Percentiles rank a stretch among this genome's conserved stretches.
phyloP scores from a whole-genome alignment of 83 land plant species.

The Thuja plicata region DNA sequence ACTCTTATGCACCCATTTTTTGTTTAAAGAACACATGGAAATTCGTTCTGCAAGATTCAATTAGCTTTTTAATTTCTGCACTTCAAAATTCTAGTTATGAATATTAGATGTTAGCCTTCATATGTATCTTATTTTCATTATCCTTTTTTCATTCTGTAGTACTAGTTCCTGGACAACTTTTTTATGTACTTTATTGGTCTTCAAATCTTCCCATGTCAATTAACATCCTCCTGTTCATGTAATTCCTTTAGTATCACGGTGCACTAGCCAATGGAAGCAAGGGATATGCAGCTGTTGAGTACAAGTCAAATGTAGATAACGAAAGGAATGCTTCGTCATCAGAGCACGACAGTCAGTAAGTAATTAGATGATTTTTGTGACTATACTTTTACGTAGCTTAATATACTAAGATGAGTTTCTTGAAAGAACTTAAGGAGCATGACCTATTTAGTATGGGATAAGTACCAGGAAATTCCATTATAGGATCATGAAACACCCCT shows the following conservation, averaged over 20 bases:
- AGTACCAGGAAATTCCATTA: no score
- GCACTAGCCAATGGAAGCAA: slow-evolving; percentile 44
- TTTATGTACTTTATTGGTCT: neutral
- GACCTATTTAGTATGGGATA: neutral
- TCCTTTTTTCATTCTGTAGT: neutral
- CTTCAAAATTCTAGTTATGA: neutral
- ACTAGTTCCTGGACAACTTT: neutral
- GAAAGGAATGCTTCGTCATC: slow-evolving; percentile 54
- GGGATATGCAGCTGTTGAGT: slow-evolving; percentile 38
- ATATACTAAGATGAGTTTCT: neutral
- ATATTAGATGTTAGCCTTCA: neutral
- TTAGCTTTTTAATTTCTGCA: neutral
- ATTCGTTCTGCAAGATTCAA: neutral
- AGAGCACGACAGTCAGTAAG: slow-evolving; percentile 70
- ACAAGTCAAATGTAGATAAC: slow-evolving; percentile 45
- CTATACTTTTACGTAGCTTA: neutral
- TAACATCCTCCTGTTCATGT: neutral
- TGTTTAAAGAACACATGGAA: neutral
- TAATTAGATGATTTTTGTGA: slow-evolving; percentile 6
- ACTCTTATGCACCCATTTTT: neutral
- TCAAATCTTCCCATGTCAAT: neutral
- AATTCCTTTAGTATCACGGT: slow-evolving; percentile 33
- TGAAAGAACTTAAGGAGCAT: neutral
- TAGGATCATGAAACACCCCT: no score
- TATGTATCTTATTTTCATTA: neutral